phyloP scores from a whole-genome alignment of 768 basidiomycete genomes.

The Podaxis sp. region DNA sequence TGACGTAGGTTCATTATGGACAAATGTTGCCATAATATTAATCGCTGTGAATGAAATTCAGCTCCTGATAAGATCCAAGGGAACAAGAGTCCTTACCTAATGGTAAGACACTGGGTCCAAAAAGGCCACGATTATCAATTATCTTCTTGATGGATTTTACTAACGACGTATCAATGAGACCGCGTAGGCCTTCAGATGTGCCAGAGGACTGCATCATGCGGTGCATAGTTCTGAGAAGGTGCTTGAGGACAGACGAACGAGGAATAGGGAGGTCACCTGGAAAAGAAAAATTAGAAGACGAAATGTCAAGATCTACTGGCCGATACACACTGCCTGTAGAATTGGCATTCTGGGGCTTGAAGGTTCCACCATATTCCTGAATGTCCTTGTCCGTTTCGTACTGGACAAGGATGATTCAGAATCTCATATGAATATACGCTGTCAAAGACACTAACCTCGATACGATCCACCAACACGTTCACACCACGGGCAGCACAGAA shows the following conservation, averaged over 20 bases:
- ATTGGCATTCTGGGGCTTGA: slow-evolving; percentile 22
- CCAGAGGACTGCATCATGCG: slow-evolving; percentile 98
- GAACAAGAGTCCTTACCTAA: slow-evolving; percentile 54
- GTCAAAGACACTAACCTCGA: slow-evolving; percentile 59
- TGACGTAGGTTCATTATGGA: slow-evolving; percentile 98
- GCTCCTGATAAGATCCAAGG: slow-evolving; percentile 1
- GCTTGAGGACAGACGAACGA: slow-evolving; percentile 82
- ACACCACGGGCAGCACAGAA: slow-evolving; percentile 87
- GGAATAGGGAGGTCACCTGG: slow-evolving; percentile 73
- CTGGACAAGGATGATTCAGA: slow-evolving; percentile 32
- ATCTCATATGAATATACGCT: not conserved
- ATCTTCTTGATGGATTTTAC: slow-evolving; percentile 86
- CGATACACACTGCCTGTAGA: slow-evolving; percentile 21
- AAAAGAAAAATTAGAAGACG: not conserved
- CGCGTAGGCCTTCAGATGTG: slow-evolving; percentile 90
- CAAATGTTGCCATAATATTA: slow-evolving; percentile 94
- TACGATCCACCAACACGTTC: slow-evolving; percentile 79
- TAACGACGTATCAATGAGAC: slow-evolving; percentile 88
- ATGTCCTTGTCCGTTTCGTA: slow-evolving; percentile 69
- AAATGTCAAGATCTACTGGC: not conserved
- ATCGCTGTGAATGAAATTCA: slow-evolving; percentile 53
- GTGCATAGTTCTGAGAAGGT: slow-evolving; percentile 88
- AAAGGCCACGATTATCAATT: slow-evolving; percentile 76
- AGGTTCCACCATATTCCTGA: slow-evolving; percentile 44
- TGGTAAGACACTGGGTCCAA: slow-evolving; percentile 85